Evolutionary conservation across 2,329 filamentous ascomycete genomes (phyloP), one percentile per base, ranked within the genome.

Genomic region (Aspergillus versicolor): DNA sequence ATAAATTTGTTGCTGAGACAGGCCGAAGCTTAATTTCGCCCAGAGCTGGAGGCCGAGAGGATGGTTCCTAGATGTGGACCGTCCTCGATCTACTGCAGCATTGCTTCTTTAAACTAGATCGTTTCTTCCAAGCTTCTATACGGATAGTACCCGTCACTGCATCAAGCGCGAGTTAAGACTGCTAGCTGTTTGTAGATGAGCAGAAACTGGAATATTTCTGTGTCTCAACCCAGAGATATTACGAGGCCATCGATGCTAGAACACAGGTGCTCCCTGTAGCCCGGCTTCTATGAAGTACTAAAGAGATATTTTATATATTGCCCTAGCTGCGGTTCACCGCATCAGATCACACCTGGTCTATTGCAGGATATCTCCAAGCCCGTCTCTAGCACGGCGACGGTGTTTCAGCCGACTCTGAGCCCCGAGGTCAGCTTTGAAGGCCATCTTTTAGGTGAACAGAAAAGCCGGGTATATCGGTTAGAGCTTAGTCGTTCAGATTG

Each of bases 261-360:
- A 85, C 84, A 0, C 72, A 79, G 54, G 81, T 87, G 3, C 65
- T 87, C 5, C 81, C 82, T 0, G 84, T 3, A 84, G 82, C 37
- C 70, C 88, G 45, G 85, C 83, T 0, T 83, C 79, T 0, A 77
- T 4, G 21, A 3, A 21, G 21, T 21, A 21, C 79, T 1, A 77
- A 81, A 2, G 84, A 88, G 62, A 81, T 84, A n/a, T 81, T 84
- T 74, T 74, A 74, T 45, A 81, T 84, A n/a, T 81, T 74, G 74
- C 74, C 45, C 74, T 88, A 2, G 82, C 82, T 2, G 84, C 84
- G 0, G 79, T 81, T 1, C 74, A 84, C 38, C 82, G 85, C 65
- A 81, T 88, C 21, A 87, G 0, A 76, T 88, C 37, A 76, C 84
- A 0, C 84, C 84, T 0, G 71, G 70, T 1, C 69, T 87, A 2